Evolutionary conservation across 129 eudicot genomes (phyloP).

Genomic region (Solidago caesia): DNA sequence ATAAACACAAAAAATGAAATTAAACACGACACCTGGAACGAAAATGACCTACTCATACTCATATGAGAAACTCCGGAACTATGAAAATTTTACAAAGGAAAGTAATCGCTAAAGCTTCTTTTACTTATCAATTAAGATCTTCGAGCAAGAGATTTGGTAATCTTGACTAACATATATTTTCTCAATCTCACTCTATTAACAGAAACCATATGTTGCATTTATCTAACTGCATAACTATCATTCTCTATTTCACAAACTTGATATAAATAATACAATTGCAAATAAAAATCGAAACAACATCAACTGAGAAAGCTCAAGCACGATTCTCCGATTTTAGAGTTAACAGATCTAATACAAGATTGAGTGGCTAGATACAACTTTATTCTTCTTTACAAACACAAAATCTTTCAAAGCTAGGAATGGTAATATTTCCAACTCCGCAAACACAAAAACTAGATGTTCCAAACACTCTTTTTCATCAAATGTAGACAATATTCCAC

Average conservation of each 20-base stretch:
- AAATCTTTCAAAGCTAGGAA: neutral
- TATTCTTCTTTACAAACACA: neutral
- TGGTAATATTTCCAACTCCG: neutral
- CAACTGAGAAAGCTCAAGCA: neutral
- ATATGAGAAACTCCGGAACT: too few species aligned
- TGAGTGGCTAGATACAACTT: neutral
- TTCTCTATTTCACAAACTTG: neutral
- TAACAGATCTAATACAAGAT: neutral
- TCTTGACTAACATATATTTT: too few species aligned
- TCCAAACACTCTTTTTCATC: neutral
- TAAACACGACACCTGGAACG: too few species aligned
- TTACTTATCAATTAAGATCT: too few species aligned
- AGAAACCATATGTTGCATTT: too few species aligned
- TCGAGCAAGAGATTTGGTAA: too few species aligned
- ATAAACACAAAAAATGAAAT: too few species aligned
- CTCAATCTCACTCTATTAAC: too few species aligned
- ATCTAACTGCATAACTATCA: too few species aligned
- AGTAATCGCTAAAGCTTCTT: too few species aligned
- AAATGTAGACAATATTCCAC: neutral
- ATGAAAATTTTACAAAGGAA: too few species aligned
- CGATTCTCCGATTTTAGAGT: neutral
- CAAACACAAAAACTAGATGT: neutral
- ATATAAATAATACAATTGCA: neutral
- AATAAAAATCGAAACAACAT: neutral
- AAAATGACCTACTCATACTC: too few species aligned